Conservation (phyloP, 140 eudicot species). For the Artemisia princeps region DNA sequence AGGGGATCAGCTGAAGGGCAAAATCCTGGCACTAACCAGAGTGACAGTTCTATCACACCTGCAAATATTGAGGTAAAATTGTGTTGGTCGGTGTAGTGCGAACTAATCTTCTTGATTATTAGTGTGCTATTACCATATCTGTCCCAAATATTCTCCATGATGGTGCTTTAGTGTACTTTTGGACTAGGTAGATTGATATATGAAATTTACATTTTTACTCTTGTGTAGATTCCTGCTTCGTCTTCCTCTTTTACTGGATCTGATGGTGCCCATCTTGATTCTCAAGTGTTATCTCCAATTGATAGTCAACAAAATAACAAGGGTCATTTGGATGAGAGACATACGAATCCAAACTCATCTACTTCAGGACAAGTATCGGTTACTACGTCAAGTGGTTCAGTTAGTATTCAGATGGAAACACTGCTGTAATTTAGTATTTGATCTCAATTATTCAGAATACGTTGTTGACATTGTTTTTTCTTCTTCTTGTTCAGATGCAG, state of each 20-base stretch:
- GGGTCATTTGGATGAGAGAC: slow-evolving; percentile 55
- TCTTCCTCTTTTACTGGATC: slow-evolving; percentile 37
- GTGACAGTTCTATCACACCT: too few species aligned
- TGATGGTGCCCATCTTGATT: slow-evolving; percentile 34
- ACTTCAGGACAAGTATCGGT: slow-evolving; percentile 37
- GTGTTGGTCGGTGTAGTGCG: not conserved
- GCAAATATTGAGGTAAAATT: too few species aligned
- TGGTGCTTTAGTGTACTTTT: not conserved
- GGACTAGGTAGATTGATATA: not conserved
- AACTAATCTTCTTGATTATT: not conserved
- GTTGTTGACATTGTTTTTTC: too few species aligned
- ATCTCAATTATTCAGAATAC: too few species aligned
- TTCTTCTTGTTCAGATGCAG: too few species aligned
- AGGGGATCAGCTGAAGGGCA: too few species aligned
- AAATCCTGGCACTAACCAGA: too few species aligned
- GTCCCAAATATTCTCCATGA: not conserved
- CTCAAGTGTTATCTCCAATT: slow-evolving; percentile 46
- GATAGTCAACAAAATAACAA: slow-evolving; percentile 52
- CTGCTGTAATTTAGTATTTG: too few species aligned
- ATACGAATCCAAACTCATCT: slow-evolving; percentile 38
- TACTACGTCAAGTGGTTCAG: not conserved
- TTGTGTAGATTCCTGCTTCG: slow-evolving; percentile 28
- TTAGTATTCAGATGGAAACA: too few species aligned
- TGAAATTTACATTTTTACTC: not conserved
- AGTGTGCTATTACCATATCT: not conserved